Conservation (phyloP, 1,139 yeast species). For the Meyerozyma carpophila region DNA sequence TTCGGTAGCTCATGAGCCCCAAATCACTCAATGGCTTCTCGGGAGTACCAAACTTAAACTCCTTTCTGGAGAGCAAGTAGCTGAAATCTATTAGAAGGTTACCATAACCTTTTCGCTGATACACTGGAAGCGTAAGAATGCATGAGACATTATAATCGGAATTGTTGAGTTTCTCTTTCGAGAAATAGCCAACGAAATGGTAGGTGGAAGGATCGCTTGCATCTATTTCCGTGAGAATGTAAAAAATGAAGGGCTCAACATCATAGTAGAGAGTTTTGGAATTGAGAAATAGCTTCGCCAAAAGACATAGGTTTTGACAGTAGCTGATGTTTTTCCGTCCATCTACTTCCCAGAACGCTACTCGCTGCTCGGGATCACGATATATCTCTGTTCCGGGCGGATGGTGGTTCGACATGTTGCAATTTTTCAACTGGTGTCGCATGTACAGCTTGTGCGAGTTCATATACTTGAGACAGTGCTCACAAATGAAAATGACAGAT, state of each 20-base stretch:
- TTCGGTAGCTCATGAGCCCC: conserved; percentile 80
- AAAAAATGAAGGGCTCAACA: conserved; percentile 91
- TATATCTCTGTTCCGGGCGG: conserved; percentile 95
- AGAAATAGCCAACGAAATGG: conserved; percentile 89
- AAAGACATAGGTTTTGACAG: conserved; percentile 83
- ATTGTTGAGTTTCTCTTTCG: conserved; percentile 76
- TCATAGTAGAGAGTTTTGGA: conserved; percentile 91
- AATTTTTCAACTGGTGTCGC: conserved; percentile 73
- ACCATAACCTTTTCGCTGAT: conserved; percentile 88
- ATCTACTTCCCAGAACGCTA: conserved; percentile 86
- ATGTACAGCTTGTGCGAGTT: conserved; percentile 59
- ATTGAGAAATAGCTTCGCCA: conserved; percentile 84
- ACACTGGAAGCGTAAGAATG: conserved; percentile 81
- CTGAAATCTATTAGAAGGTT: conserved; percentile 85
- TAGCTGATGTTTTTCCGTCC: conserved; percentile 78
- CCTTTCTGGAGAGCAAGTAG: conserved; percentile 68
- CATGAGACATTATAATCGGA: conserved; percentile 84
- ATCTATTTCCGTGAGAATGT: conserved; percentile 72
- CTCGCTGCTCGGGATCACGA: conserved; percentile 45
- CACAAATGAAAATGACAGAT: conserved; percentile 68
- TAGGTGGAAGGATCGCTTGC: conserved; percentile 42
- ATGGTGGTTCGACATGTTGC: conserved; percentile 42
- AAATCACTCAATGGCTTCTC: conserved; percentile 89
- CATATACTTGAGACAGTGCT: conserved; percentile 80
- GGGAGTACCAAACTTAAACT: conserved; percentile 83